Evolutionary conservation across 129 eudicot species (phyloP), one percentile per base, ranked within the genome.

Genomic region (Centaurea solstitialis): DNA sequence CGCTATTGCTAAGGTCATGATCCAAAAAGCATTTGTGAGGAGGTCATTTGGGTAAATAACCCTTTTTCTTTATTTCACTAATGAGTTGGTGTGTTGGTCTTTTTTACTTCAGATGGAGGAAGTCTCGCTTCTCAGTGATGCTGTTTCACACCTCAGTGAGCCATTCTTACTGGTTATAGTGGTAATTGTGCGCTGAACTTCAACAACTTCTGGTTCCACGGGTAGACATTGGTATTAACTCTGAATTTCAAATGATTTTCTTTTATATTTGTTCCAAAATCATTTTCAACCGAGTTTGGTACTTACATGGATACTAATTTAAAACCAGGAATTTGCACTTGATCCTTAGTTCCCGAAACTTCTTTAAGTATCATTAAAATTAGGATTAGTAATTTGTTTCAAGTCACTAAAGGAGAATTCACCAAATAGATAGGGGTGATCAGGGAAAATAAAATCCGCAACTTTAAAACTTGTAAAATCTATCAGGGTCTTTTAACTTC

Each of bases 181-280:
- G 99, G 99, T 95, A 95, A 94, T 94, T 90, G 97, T 87, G 98
- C 88, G 98, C 98, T 94, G 97, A 94, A 92, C 96, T 94, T 89
- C 97, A 94, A 90, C 93, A 87, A 93, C 91, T 88, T 94, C 98
- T 92, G 97, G 91, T 94, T 91, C 91, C 85, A 89, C 88, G 91
- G 92, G 88, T 90, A 86, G 91, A 85, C 75, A 90, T 94, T 86
- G 98, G 98, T 94, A 94, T 92, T 89, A 87, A 97, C 98, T 94
- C 98, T 92, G 64, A 82, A 90, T 87, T 94, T 92, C 91, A 89
- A 78, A 88, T 80, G 87, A 86, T 61, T 45, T 89, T 72, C 73
- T 65, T 86, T 68, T 85, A 47, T 69, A 21, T 78, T 80, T 80
- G 75, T 76, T 84, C 66, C 82, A 78, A 83, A 85, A 57, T 83